Percentiles rank a stretch among this genome's conserved stretches.
Conservation (phyloP, 1,284 basidiomycete genomes). For the Agaricales sp. region DNA sequence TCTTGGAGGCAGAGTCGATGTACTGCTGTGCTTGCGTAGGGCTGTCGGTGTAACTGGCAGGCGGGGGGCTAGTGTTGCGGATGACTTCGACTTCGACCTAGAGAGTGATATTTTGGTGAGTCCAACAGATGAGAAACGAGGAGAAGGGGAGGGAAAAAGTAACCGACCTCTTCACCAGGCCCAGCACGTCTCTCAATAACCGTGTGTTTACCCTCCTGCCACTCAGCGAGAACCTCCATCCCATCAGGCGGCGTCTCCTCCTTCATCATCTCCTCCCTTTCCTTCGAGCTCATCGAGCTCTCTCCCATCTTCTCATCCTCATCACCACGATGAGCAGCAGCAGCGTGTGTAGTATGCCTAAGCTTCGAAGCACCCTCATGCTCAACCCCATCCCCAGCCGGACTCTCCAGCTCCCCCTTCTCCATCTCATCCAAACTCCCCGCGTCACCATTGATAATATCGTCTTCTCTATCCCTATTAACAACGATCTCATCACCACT, state of each 20-base stretch:
- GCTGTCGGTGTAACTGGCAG: neutral
- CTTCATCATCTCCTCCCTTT: neutral
- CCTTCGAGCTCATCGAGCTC: neutral
- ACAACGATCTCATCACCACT: neutral
- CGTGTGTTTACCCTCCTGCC: constrained; percentile 59
- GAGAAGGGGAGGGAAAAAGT: neutral
- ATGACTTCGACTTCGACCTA: constrained; percentile 1
- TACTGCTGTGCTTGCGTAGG: neutral
- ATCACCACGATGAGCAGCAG: no score
- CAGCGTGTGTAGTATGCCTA: no score
- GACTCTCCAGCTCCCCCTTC: neutral
- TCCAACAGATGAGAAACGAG: neutral
- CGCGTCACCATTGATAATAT: no score
- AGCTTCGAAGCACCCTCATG: neutral
- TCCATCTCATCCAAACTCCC: neutral
- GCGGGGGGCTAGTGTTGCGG: neutral
- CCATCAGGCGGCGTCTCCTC: neutral
- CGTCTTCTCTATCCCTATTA: neutral
- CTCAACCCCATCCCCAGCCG: neutral
- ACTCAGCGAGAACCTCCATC: constrained; percentile 16
- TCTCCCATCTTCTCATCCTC: neutral
- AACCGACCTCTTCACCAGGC: constrained; percentile 51
- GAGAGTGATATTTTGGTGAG: neutral
- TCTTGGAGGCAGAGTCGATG: neutral
- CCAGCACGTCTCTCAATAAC: constrained; percentile 51